These are phyloP conservation scores for Alternaria viburni DNA, from an alignment of 2,329 filamentous ascomycete genomes.

Conservation along the genomic window DNA sequence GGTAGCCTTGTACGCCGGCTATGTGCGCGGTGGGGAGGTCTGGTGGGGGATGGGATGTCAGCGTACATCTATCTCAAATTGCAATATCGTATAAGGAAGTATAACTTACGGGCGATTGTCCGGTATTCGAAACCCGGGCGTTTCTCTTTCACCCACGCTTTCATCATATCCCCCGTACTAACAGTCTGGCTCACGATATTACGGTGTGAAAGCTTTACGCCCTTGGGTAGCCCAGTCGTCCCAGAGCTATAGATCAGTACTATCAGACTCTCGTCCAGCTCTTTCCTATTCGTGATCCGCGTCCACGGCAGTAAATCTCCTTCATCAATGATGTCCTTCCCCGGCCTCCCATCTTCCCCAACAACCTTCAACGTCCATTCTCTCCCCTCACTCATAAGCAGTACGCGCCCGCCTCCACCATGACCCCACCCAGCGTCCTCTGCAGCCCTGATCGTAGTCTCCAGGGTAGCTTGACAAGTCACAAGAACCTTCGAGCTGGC, in stretches of 20 bases:
- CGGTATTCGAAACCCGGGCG: conserved; percentile 43
- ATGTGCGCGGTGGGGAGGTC: conserved; percentile 57
- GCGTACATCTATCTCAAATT: not conserved
- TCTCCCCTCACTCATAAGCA: conserved; percentile 57
- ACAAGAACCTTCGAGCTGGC: conserved; percentile 53
- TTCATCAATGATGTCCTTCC: conserved; percentile 34
- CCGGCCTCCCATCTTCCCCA: conserved; percentile 31
- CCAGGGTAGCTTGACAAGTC: conserved; percentile 58
- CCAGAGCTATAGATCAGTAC: conserved; percentile 57
- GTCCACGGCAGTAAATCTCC: conserved; percentile 60
- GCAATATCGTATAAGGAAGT: not conserved
- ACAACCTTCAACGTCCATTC: conserved; percentile 45
- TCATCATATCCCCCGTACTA: conserved; percentile 42
- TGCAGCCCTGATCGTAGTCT: conserved; percentile 57
- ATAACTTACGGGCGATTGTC: conserved; percentile 47
- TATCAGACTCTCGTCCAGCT: conserved; percentile 55
- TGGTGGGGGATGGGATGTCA: not conserved
- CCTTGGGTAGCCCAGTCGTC: conserved; percentile 57
- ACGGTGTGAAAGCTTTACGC: conserved; percentile 52
- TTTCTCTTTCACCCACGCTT: conserved; percentile 30
- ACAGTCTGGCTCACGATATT: conserved; percentile 53
- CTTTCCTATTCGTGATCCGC: conserved; percentile 57
- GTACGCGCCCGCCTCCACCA: conserved; percentile 51
- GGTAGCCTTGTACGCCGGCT: conserved; percentile 56
- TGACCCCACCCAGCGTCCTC: conserved; percentile 53